Evolutionary conservation across 2,329 filamentous ascomycete species (phyloP).

Genomic region (Gyromitra esculenta): DNA sequence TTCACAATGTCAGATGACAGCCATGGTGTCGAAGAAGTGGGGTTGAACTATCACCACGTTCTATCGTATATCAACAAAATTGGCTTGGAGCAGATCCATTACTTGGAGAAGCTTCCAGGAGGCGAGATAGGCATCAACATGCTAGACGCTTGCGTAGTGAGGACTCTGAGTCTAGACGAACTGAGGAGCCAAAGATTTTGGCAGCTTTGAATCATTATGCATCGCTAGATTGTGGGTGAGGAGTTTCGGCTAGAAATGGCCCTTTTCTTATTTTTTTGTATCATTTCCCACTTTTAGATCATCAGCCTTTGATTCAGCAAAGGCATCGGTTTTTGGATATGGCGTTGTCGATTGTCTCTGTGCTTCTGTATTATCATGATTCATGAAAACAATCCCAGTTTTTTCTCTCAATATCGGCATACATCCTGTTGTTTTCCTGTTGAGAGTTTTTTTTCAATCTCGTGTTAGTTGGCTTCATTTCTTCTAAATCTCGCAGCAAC

Average conservation of each 20-base stretch:
- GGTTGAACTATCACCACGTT: conserved; percentile 79
- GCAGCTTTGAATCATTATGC: conserved; percentile 37
- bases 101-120: conserved; percentile 55
- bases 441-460: not conserved
- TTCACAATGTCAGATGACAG: conserved; percentile 97
- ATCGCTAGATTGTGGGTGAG: conserved; percentile 1
- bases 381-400: conserved; percentile 39
- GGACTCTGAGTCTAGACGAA: conserved; percentile 44
- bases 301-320: conserved; percentile 29
- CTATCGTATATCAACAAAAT: conserved; percentile 75
- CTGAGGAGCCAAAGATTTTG: conserved; percentile 50
- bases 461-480: conserved; percentile 13
- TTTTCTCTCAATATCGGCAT: conserved; percentile 23
- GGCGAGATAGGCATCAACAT: conserved; percentile 51
- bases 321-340: conserved; percentile 35
- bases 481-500: conserved; percentile 18
- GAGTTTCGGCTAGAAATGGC: conserved; percentile 13
- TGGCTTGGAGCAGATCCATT: conserved; percentile 69
- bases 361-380: conserved; percentile 36
- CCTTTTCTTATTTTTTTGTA: conserved; percentile 31
- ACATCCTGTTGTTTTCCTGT: conserved; percentile 23
- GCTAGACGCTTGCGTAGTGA: conserved; percentile 53
- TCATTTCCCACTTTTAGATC: conserved; percentile 39
- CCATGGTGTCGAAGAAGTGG: conserved; percentile 86
- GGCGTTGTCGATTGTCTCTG: conserved; percentile 42